phyloP scores from a whole-genome alignment of 495 filamentous ascomycete species.

The Diplogelasinospora grovesii region DNA sequence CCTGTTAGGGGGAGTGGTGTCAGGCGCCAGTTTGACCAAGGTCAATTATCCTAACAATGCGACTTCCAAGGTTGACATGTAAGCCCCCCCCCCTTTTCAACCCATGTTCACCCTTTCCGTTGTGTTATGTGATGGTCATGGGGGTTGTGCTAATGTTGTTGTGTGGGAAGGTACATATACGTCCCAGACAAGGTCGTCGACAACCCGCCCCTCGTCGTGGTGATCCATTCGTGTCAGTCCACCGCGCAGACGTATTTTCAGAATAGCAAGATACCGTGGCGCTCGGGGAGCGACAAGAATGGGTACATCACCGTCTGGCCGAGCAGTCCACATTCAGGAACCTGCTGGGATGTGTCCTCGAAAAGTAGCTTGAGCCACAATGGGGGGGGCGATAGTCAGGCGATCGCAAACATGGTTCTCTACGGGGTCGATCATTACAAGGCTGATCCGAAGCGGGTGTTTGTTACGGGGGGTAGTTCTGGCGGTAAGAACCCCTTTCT shows the following conservation, averaged over 20 bases:
- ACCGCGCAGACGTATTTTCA: slow-evolving; percentile 46
- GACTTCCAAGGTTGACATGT: slow-evolving; percentile 34
- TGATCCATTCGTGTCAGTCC: slow-evolving; percentile 52
- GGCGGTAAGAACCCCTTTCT: slow-evolving; percentile 36
- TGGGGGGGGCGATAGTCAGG: slow-evolving; percentile 34
- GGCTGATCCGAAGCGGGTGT: slow-evolving; percentile 27
- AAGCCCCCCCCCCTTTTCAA: too few relatives aligned
- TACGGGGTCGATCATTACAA: slow-evolving; percentile 29
- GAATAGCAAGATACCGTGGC: slow-evolving; percentile 43
- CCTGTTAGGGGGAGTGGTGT: too few relatives aligned
- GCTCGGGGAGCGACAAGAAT: slow-evolving; percentile 42
- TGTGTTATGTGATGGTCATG: neutral
- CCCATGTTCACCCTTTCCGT: too few relatives aligned
- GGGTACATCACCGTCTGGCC: slow-evolving; percentile 54
- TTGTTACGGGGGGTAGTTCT: slow-evolving; percentile 33
- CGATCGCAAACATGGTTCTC: slow-evolving; percentile 38
- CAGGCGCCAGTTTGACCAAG: slow-evolving; percentile 25
- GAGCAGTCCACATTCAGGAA: slow-evolving; percentile 36
- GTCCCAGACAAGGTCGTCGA: slow-evolving; percentile 45
- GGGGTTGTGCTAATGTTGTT: neutral
- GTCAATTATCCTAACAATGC: slow-evolving; percentile 36
- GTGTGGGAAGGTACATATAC: slow-evolving; percentile 46
- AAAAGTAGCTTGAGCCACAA: slow-evolving; percentile 30
- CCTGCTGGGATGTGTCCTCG: slow-evolving; percentile 56
- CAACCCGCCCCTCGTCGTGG: slow-evolving; percentile 49